Percentiles rank a stretch among this genome's conserved stretches.
These are phyloP conservation scores for Paspalum notatum DNA, from an alignment of 176 grass and related monocot genomes.

Conservation along the genomic window DNA sequence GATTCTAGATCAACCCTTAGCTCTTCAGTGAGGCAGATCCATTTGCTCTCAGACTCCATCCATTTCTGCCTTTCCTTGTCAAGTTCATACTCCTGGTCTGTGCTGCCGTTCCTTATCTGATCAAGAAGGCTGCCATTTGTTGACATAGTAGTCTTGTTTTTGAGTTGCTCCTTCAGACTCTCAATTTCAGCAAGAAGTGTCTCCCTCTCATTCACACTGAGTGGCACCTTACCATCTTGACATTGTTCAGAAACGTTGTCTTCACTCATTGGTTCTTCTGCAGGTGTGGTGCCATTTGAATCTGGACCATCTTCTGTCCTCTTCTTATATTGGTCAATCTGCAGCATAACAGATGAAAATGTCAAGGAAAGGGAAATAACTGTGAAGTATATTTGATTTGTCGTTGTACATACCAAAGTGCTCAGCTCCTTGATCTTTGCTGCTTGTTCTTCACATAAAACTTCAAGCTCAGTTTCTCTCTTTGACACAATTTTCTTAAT, in stretches of 20 bases:
- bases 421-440: conserved; percentile 73
- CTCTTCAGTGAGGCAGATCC: conserved; percentile 92
- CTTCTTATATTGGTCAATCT: conserved; percentile 70
- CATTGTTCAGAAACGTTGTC: conserved; percentile 29
- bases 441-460: conserved; percentile 83
- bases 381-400: conserved; percentile 20
- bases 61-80: conserved; percentile 89
- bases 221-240: conserved; percentile 22
- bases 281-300: conserved; percentile 35
- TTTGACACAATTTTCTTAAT: conserved; percentile 40
- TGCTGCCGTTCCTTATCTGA: conserved; percentile 67
- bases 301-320: conserved; percentile 42
- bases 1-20: conserved; percentile 85
- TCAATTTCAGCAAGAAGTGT: conserved; percentile 56
- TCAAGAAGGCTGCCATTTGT: conserved; percentile 72
- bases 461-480: conserved; percentile 83
- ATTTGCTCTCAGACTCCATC: conserved; percentile 95
- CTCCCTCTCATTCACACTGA: conserved; percentile 44
- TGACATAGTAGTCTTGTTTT: conserved; percentile 30
- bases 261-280: conserved; percentile 31
- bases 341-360: conserved; percentile 35
- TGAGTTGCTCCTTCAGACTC: conserved; percentile 59
- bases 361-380: conserved; percentile 30
- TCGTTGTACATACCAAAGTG: conserved; percentile 54
- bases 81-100: conserved; percentile 55